Conservation (phyloP, 192 early-diverging fungal genomes). For the Rhizophagus clarus region DNA sequence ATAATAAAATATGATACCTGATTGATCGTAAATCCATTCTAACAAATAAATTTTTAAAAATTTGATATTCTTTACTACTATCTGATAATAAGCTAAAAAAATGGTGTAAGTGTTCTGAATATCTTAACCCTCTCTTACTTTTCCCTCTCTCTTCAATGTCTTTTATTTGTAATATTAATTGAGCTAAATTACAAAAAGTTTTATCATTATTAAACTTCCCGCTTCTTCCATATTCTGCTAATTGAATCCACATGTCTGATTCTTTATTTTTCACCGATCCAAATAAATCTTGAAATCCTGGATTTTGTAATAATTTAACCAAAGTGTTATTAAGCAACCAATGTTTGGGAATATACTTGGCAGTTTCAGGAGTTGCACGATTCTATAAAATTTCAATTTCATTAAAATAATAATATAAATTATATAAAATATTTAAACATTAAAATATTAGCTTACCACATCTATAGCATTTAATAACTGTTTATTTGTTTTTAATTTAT, state of each 20-base stretch:
- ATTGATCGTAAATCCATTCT: neutral
- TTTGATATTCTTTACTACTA: neutral
- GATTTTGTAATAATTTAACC: neutral
- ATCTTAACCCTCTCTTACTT: neutral
- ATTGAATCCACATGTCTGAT: neutral
- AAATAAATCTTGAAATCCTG: neutral
- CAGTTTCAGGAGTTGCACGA: neutral
- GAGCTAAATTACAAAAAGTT: neutral
- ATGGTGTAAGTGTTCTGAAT: neutral
- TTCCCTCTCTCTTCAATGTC: neutral
- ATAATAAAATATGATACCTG: neutral
- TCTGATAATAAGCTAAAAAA: neutral
- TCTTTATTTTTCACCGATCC: neutral
- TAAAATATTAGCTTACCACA: neutral
- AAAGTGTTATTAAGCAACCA: neutral
- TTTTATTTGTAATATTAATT: neutral
- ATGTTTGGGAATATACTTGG: neutral
- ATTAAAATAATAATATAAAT: too few species aligned
- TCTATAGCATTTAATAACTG: neutral
- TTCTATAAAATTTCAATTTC: neutral
- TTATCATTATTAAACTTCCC: neutral
- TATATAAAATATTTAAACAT: too few species aligned
- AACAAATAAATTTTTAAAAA: neutral
- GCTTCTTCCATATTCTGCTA: neutral
- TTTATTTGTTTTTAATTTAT: neutral